Conservation (phyloP, 768 basidiomycete genomes). For the Megacollybia marginata region DNA sequence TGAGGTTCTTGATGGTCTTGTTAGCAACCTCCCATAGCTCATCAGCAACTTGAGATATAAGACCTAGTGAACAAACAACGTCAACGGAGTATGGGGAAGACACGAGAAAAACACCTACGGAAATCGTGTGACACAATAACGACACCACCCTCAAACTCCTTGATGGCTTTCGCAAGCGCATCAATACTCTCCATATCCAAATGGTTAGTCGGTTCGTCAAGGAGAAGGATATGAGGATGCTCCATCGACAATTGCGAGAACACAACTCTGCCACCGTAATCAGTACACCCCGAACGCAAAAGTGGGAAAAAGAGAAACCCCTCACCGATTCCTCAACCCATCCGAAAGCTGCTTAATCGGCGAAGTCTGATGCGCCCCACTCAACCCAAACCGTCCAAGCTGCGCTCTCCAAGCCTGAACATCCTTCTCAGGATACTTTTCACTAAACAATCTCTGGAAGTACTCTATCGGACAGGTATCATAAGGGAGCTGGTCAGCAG, state of each 20-base stretch:
- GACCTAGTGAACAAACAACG: constrained; percentile 37
- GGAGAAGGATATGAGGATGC: constrained; percentile 88
- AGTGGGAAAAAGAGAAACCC: constrained; percentile 14
- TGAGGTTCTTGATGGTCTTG: constrained; percentile 87
- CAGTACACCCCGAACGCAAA: background rate
- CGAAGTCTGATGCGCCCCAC: constrained; percentile 87
- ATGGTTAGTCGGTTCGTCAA: constrained; percentile 96
- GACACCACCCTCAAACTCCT: constrained; percentile 95
- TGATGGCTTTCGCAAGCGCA: constrained; percentile 91
- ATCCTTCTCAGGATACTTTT: constrained; percentile 94
- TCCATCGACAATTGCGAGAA: constrained; percentile 98
- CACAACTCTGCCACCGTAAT: constrained; percentile 56
- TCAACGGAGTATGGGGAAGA: background rate
- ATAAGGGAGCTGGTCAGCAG: constrained; percentile 96
- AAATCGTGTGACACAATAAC: constrained; percentile 99
- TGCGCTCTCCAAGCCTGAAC: constrained; percentile 88
- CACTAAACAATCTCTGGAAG: constrained; percentile 71
- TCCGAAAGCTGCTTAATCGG: constrained; percentile 95
- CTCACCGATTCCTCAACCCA: constrained; percentile 92
- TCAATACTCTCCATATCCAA: constrained; percentile 98
- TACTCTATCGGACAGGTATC: constrained; percentile 88
- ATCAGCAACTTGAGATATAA: constrained; percentile 96
- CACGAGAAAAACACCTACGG: constrained; percentile 49
- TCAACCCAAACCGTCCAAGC: constrained; percentile 92
- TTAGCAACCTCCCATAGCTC: constrained; percentile 99